These are phyloP conservation scores for Coleophoma cylindrospora DNA, from an alignment of 2,329 filamentous ascomycete species.

Conservation along the genomic window DNA sequence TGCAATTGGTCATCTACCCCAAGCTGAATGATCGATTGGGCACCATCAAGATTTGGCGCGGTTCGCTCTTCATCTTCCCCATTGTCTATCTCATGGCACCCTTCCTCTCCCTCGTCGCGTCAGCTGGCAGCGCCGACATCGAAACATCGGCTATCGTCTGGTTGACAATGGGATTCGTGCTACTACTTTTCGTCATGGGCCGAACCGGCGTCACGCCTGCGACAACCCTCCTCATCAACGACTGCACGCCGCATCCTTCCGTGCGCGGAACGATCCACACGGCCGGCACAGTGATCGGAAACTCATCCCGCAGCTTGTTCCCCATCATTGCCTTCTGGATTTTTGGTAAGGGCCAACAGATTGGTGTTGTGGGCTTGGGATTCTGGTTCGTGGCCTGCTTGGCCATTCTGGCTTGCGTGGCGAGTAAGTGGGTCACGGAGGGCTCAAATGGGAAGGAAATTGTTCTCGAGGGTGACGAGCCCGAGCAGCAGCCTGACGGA, in stretches of 20 bases:
- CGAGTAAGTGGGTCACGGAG: conserved; percentile 49
- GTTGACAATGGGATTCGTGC: conserved; percentile 10
- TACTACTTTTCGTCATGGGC: conserved; percentile 63
- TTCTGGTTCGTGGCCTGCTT: conserved; percentile 40
- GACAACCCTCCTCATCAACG: conserved; percentile 54
- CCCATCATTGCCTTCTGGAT: conserved; percentile 51
- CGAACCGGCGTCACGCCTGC: conserved; percentile 61
- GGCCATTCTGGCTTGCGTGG: conserved; percentile 40
- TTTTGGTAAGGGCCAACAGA: conserved; percentile 50
- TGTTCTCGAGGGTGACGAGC: conserved; percentile 52
- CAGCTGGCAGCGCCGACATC: conserved; percentile 24
- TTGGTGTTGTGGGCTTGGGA: conserved; percentile 43
- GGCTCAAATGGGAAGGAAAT: conserved; percentile 57
- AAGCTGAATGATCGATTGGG: conserved; percentile 58
- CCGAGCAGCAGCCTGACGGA: too few relatives aligned
- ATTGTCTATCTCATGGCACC: conserved; percentile 63
- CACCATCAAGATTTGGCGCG: conserved; percentile 58
- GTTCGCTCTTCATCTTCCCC: conserved; percentile 62
- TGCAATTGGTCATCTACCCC: conserved; percentile 68
- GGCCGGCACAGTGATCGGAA: conserved; percentile 49
- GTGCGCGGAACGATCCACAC: conserved; percentile 51
- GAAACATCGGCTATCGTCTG: conserved; percentile 6
- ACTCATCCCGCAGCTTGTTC: conserved; percentile 50
- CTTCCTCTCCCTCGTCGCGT: conserved; percentile 61
- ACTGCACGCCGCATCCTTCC: conserved; percentile 49